phyloP scores from a whole-genome alignment of 306 rosid genomes.

The Glycine soja region DNA sequence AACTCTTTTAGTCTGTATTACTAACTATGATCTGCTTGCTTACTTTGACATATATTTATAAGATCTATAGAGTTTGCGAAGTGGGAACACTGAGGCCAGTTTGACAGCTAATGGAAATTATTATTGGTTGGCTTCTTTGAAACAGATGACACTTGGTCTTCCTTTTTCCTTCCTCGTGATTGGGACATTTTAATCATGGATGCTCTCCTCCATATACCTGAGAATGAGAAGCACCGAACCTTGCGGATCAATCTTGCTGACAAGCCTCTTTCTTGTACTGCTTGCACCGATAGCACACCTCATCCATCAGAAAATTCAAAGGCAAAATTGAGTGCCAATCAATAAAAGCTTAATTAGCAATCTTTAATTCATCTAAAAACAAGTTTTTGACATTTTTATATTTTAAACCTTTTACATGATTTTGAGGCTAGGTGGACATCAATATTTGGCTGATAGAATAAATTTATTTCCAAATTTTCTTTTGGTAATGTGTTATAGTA shows the following conservation, averaged over 20 bases:
- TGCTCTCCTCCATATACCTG: constrained; percentile 89
- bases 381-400: not conserved
- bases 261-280: constrained; percentile 49
- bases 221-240: constrained; percentile 69
- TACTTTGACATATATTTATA: not conserved
- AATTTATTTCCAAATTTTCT: constrained; percentile 34
- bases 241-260: constrained; percentile 70
- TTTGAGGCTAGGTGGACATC: constrained; percentile 32
- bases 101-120: constrained; percentile 34
- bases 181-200: constrained; percentile 95
- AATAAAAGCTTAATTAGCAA: constrained; percentile 36
- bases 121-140: constrained; percentile 38
- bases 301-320: constrained; percentile 51
- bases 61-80: not conserved
- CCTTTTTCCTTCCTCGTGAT: constrained; percentile 70
- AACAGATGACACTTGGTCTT: constrained; percentile 80
- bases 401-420: constrained; percentile 38
- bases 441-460: constrained; percentile 43
- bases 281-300: constrained; percentile 60
- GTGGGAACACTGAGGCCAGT: constrained; percentile 10
- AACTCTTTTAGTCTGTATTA: constrained; percentile 14
- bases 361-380: not conserved
- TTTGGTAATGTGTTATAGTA: constrained; percentile 23
- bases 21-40: not conserved
- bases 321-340: constrained; percentile 53